These are phyloP conservation scores for Drechmeria coniospora DNA, from an alignment of 2,329 filamentous ascomycete species.

Conservation along the genomic window DNA sequence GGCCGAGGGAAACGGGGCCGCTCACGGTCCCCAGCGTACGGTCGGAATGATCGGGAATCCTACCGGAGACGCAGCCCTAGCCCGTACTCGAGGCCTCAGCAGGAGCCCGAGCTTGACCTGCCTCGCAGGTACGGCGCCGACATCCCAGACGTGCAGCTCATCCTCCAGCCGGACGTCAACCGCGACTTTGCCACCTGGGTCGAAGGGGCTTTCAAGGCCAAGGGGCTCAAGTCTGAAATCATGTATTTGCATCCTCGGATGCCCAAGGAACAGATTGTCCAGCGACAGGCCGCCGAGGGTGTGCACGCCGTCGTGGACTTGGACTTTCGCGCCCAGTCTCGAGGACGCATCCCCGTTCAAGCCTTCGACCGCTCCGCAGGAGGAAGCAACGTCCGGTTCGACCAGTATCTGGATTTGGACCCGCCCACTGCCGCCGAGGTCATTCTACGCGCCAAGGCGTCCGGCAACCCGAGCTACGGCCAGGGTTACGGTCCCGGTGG, in stretches of 20 bases:
- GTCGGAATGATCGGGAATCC: slow-evolving; percentile 27
- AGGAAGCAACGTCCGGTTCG: slow-evolving; percentile 62
- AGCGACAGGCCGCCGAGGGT: slow-evolving; percentile 74
- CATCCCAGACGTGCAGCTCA: slow-evolving; percentile 79
- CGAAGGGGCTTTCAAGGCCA: slow-evolving; percentile 56
- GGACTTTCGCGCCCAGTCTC: slow-evolving; percentile 50
- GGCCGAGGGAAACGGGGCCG: slow-evolving; percentile 37
- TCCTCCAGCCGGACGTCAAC: slow-evolving; percentile 64
- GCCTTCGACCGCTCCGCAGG: slow-evolving; percentile 71
- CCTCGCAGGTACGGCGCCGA: slow-evolving; percentile 58
- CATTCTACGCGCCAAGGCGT: slow-evolving; percentile 52
- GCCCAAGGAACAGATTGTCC: slow-evolving; percentile 63
- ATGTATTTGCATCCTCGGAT: slow-evolving; percentile 67
- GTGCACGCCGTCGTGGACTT: slow-evolving; percentile 75
- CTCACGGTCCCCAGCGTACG: slow-evolving; percentile 49
- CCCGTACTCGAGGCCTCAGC: slow-evolving; percentile 36
- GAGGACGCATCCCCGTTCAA: slow-evolving; percentile 63
- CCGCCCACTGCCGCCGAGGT: slow-evolving; percentile 67
- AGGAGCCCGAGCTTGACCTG: slow-evolving; percentile 47
- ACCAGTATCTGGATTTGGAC: slow-evolving; percentile 76
- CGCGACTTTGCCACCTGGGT: slow-evolving; percentile 73
- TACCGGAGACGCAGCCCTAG: slow-evolving; percentile 59
- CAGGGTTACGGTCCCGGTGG: slow-evolving; percentile 13
- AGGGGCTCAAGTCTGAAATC: slow-evolving; percentile 60
- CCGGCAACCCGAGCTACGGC: slow-evolving; percentile 13